phyloP scores from a whole-genome alignment of 139 green algal species.

The Tetraselmis striata region DNA sequence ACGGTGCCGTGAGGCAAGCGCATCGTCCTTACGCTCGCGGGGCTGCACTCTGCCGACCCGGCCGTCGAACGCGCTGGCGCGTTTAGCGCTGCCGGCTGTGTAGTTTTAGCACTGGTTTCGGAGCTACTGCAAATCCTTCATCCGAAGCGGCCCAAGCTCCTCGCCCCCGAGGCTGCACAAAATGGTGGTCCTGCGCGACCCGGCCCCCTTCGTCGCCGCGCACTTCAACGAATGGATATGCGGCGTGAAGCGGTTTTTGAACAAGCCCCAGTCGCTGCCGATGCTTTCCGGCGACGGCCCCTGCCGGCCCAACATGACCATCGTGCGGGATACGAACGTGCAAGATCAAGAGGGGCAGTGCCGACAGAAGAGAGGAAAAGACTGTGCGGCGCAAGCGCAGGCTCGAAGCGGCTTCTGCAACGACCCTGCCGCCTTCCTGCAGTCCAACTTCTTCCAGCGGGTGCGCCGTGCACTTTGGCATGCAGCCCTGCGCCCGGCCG shows the following conservation, averaged over 20 bases:
- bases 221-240: not conserved
- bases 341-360: no score
- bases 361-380: no score
- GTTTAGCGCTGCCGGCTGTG: no score
- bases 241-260: not conserved
- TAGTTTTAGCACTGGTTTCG: no score
- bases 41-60: no score
- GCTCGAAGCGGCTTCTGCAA: not conserved
- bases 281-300: not conserved
- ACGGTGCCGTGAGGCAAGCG: no score
- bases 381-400: not conserved
- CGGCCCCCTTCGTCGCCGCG: not conserved
- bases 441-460: not conserved
- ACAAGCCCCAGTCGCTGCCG: not conserved
- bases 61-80: no score
- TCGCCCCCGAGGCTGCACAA: not conserved
- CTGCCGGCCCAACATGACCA: not conserved
- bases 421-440: not conserved
- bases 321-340: not conserved
- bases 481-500: no score
- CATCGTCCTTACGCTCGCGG: no score
- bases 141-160: not conserved
- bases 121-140: no score
- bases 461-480: no score
- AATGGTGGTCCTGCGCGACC: not conserved